Percentiles rank a stretch among this genome's conserved stretches.
Evolutionary conservation across 2,329 filamentous ascomycete species (phyloP).

Genomic region (Phialophora expanda): DNA sequence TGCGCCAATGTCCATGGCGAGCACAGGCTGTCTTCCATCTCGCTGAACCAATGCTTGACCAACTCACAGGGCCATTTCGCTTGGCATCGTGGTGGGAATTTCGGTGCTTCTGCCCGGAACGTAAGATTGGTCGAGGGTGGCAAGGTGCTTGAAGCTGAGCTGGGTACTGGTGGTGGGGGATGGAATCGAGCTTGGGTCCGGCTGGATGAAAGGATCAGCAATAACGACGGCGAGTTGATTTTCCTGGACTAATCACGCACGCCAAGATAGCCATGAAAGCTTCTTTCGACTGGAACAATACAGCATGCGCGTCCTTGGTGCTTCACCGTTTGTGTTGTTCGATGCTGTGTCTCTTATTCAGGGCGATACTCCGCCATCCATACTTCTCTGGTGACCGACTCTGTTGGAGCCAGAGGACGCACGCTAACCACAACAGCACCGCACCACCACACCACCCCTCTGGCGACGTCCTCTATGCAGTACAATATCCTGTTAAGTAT

Average conservation of each 20-base stretch:
- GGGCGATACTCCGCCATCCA: background rate
- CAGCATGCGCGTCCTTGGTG: background rate
- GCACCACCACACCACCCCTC: background rate
- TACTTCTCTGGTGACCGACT: background rate
- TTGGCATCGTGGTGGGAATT: constrained; percentile 48
- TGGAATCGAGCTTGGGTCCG: constrained; percentile 41
- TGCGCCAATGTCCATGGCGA: constrained; percentile 44
- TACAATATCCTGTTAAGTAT: background rate
- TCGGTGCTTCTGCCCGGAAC: constrained; percentile 44
- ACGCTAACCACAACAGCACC: background rate
- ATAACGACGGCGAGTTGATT: constrained; percentile 46
- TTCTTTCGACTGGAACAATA: background rate
- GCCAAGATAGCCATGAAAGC: background rate
- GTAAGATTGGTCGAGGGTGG: constrained; percentile 34
- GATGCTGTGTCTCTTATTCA: background rate
- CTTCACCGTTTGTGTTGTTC: background rate
- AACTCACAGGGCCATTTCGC: constrained; percentile 47
- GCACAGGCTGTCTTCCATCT: constrained; percentile 43
- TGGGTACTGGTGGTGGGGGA: constrained; percentile 35
- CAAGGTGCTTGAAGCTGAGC: constrained; percentile 36
- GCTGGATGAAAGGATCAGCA: constrained; percentile 49
- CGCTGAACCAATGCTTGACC: constrained; percentile 47
- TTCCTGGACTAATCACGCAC: constrained; percentile 29
- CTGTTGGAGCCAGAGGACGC: background rate
- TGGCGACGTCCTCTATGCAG: background rate